Evolutionary conservation across 306 rosid genomes (phyloP), one percentile per base, ranked within the genome.

Genomic region (Alnus glutinosa): DNA sequence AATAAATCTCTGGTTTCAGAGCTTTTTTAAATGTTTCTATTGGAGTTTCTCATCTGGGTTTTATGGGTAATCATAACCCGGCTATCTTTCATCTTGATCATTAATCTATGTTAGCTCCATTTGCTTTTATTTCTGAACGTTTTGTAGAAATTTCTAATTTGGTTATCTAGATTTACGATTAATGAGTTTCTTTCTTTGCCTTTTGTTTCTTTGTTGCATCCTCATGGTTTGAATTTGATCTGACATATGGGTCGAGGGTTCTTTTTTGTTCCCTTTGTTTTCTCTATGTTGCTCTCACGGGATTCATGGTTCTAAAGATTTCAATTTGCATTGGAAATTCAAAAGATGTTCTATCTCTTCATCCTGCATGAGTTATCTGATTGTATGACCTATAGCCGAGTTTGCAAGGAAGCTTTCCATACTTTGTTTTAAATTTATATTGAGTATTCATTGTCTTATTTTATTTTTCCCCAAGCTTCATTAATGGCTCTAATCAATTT

Each of bases 51-150:
- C 63, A 46, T 52, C 16, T 49, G 54, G 47, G 51, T 82, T n/a
- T 62, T 51, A 8, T 18, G 61, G 71, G 9, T 36, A 8, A 11
- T 44, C 36, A 28, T 30, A 37, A 36, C 63, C n/a, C 36, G 42
- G 46, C 2, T 54, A 75, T 67, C 55, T 37, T 51, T 81, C 46
- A 74, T 82, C 75, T 32, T 76, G 83, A 81, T 83, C 58, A 74
- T 55, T 12, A 28, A 71, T 46, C 75, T 19, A 75, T 42, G 78
- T 34, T 19, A 19, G 46, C 46, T 63, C 19, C 50, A 36, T 37
- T 36, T 64, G 46, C 46, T 19, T 69, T 50, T 78, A 5, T n/a
- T 70, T 79, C 51, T 42, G 8, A 13, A 50, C 39, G 37, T 58
- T 16, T 23, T 42, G 39, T 23, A 37, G 32, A 4, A 44, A 68